phyloP scores from a whole-genome alignment of 208 protist genomes.

The Wallacemonas sp. region DNA sequence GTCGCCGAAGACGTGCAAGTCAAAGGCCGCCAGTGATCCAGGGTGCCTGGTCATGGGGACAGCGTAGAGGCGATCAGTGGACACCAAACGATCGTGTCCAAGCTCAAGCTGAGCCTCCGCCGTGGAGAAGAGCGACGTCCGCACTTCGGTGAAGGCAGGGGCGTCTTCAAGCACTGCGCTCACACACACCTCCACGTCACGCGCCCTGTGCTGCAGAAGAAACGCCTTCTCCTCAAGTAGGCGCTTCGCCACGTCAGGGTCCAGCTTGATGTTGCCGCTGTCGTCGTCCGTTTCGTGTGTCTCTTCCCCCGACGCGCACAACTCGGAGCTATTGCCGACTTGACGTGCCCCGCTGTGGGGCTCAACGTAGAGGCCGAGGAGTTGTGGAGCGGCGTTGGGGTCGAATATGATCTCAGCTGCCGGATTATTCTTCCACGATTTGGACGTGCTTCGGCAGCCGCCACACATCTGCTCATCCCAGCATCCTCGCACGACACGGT shows the following conservation, averaged over 20 bases:
- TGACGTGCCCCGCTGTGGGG: not conserved
- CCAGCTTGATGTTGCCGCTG: conserved; percentile 2
- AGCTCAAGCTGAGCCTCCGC: conserved; percentile 25
- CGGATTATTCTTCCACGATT: conserved; percentile 86
- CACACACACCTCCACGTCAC: conserved; percentile 40
- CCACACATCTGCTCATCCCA: conserved; percentile 78
- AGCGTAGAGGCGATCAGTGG: conserved; percentile 37
- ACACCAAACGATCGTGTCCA: not conserved
- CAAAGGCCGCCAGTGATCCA: conserved; percentile 52
- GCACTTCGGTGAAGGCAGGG: conserved; percentile 31
- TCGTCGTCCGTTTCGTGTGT: conserved; percentile 7
- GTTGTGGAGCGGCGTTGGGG: not conserved
- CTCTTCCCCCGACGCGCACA: not conserved
- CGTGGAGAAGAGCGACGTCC: conserved; percentile 27
- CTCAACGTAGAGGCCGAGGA: conserved; percentile 53
- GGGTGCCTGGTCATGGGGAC: conserved; percentile 64
- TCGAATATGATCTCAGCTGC: conserved; percentile 32
- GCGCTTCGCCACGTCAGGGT: conserved; percentile 8
- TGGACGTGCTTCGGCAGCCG: conserved; percentile 50
- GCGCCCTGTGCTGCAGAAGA: conserved; percentile 28
- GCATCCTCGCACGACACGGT: conserved; percentile 42
- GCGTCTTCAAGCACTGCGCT: conserved; percentile 31
- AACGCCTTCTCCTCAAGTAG: conserved; percentile 42
- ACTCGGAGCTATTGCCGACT: not conserved
- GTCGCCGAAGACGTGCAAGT: conserved; percentile 62